Percentiles rank a stretch among this genome's conserved stretches.
Conservation (phyloP, 805 yeast species). For the Cyberlindnera nakhonratchasimensis region DNA sequence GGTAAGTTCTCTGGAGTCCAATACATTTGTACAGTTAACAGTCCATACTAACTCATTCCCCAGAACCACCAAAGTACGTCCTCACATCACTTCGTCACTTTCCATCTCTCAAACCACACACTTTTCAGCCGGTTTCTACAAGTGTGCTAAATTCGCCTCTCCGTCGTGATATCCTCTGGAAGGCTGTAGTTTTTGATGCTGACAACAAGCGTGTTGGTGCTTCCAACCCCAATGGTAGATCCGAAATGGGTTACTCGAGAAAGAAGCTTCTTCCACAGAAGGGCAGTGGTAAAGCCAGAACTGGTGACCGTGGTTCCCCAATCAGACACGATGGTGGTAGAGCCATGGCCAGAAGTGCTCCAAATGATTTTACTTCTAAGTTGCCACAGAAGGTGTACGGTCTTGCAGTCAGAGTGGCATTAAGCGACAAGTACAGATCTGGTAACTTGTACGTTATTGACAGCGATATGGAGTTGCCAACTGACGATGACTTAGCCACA, state of each 20-base stretch:
- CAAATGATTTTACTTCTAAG: constrained; percentile 80
- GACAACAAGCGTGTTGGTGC: constrained; percentile 89
- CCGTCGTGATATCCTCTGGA: constrained; percentile 91
- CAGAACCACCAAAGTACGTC: constrained; percentile 63
- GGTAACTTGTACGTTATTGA: constrained; percentile 72
- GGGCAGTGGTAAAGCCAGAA: constrained; percentile 93
- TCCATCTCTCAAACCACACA: constrained; percentile 86
- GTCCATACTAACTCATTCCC: constrained; percentile 19
- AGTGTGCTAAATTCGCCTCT: constrained; percentile 67
- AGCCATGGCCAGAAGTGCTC: constrained; percentile 87
- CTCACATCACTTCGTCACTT: constrained; percentile 75
- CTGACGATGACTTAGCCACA: constrained; percentile 42
- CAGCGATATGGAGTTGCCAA: constrained; percentile 36
- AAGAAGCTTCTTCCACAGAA: constrained; percentile 84
- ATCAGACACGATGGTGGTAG: constrained; percentile 84
- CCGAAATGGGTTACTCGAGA: constrained; percentile 81
- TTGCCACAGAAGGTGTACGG: constrained; percentile 72
- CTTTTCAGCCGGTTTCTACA: constrained; percentile 72
- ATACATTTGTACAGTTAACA: no score
- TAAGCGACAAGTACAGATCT: constrained; percentile 72
- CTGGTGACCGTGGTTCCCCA: constrained; percentile 95
- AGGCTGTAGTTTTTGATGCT: constrained; percentile 88
- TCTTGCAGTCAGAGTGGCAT: constrained; percentile 74
- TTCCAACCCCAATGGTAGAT: constrained; percentile 80
- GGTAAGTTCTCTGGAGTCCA: constrained; percentile 18